Base-by-base conservation (phyloP, 768 basidiomycete species). In the Boletus rex-veris region DNA sequence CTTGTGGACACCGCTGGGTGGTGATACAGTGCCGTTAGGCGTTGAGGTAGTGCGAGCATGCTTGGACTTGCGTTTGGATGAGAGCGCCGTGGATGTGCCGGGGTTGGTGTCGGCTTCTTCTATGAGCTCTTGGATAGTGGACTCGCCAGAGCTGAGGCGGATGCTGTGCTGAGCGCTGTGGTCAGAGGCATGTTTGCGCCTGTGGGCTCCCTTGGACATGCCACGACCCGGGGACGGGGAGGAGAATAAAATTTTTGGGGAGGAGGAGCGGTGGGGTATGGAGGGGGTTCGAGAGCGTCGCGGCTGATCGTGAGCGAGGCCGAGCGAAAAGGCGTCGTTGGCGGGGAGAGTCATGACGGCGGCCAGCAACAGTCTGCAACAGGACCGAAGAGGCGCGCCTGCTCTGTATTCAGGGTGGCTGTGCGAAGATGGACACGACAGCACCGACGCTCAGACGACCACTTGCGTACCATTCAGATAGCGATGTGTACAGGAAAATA, bases 231-330 rank as follows among this genome's bases (percentile, higher is more conserved):
- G 52, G 7, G 75, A 63, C 0, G 74, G 57, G 1, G 76, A 62
- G 9, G 75, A 65, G 58, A 80, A 78, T 15, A 76, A 58, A 42
- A 78, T 66, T 58, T 77, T 75, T 10, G 79, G 79, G 6, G 45
- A 40, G 11, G 46, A 35, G 14, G 33, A 35, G 33, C 33, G 33
- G 14, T 12, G 33, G 33, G 33, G 33, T 14, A 35, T 11, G 33
- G 33, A 47, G 5, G 46, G 46, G 2, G 46, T 47, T 26, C 35
- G 21, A 4, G 81, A 80, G 7, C 70, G 70, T 47, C 70, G 68
- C 28, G 58, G 63, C 50, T 64, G 68, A 64, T 73, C 70, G 63
- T 71, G 69, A 18, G 68, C 69, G 28, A 70, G 68, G 38, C 71
- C 69, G 48, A 71, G 67, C 14, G 71, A 69, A 15, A 71, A 71